A percentile compares a stretch with the other conserved stretches of the same genome.
These are phyloP conservation scores for Phytophthora sansomeana DNA, from an alignment of 352 stramenopile species.

Conservation along the genomic window DNA sequence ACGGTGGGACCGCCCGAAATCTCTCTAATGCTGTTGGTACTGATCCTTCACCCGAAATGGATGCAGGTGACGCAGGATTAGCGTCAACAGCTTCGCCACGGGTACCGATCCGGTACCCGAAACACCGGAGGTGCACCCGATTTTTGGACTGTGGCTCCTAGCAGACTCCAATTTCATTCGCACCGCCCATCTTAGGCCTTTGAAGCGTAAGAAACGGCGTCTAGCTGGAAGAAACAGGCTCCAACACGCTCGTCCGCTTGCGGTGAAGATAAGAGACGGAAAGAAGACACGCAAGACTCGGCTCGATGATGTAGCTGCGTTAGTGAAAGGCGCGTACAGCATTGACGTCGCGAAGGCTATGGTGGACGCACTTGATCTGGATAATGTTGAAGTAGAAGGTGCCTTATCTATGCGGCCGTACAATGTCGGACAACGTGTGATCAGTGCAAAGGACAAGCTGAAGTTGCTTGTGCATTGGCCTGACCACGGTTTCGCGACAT, in stretches of 20 bases:
- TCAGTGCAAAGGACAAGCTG: not conserved
- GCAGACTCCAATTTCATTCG: not conserved
- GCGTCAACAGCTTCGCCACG: too few relatives aligned
- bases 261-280: not conserved
- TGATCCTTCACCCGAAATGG: too few relatives aligned
- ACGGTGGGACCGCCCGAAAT: too few relatives aligned
- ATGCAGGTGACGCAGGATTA: too few relatives aligned
- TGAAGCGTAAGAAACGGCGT: not conserved
- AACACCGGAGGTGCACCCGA: not conserved
- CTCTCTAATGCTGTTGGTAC: too few relatives aligned
- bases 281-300: not conserved
- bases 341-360: slow-evolving; percentile 2
- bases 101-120: not conserved
- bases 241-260: not conserved
- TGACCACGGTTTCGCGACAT: slow-evolving; percentile 5
- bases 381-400: not conserved
- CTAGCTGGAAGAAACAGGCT: not conserved
- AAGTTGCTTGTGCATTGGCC: too few relatives aligned
- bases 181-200: not conserved
- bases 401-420: not conserved
- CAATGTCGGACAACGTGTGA: slow-evolving; percentile 5
- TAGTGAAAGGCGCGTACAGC: slow-evolving; percentile 4
- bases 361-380: not conserved
- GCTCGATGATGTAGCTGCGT: slow-evolving; percentile 4
- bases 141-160: too few relatives aligned